Conservation (phyloP, 805 yeast genomes). For the Nakazawaea sp. region DNA sequence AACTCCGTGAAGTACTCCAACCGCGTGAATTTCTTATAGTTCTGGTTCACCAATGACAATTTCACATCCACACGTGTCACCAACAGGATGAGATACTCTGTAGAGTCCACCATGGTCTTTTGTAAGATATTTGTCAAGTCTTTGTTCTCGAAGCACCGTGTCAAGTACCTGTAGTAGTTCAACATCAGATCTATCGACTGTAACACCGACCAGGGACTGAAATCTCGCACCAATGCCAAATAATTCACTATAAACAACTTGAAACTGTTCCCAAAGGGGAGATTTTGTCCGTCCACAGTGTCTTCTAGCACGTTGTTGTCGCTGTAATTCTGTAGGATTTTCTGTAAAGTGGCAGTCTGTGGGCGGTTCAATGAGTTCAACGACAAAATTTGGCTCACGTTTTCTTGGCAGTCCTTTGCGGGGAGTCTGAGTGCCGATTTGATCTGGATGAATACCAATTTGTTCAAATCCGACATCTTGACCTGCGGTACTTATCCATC, state of each 20-base stretch:
- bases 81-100: constrained; percentile 37
- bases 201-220: constrained; percentile 50
- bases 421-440: constrained; percentile 15
- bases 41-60: constrained; percentile 29
- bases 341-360: constrained; percentile 21
- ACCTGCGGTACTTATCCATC: too few species aligned
- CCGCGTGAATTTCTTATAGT: constrained; percentile 30
- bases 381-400: constrained; percentile 18
- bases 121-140: constrained; percentile 20
- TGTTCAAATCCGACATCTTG: constrained; percentile 6
- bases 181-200: constrained; percentile 50
- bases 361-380: constrained; percentile 22
- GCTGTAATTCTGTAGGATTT: constrained; percentile 13
- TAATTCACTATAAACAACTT: constrained; percentile 35
- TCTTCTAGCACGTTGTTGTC: constrained; percentile 15
- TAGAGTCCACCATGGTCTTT: constrained; percentile 26
- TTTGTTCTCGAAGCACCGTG: constrained; percentile 34
- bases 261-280: constrained; percentile 25
- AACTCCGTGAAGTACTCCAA: constrained; percentile 40
- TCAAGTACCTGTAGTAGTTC: constrained; percentile 35
- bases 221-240: constrained; percentile 35
- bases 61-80: constrained; percentile 33
- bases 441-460: constrained; percentile 1
- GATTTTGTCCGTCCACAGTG: constrained; percentile 15
- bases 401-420: constrained; percentile 17